Base-by-base conservation (phyloP, 2,329 filamentous ascomycete species). In the Fusarium luffae region DNA sequence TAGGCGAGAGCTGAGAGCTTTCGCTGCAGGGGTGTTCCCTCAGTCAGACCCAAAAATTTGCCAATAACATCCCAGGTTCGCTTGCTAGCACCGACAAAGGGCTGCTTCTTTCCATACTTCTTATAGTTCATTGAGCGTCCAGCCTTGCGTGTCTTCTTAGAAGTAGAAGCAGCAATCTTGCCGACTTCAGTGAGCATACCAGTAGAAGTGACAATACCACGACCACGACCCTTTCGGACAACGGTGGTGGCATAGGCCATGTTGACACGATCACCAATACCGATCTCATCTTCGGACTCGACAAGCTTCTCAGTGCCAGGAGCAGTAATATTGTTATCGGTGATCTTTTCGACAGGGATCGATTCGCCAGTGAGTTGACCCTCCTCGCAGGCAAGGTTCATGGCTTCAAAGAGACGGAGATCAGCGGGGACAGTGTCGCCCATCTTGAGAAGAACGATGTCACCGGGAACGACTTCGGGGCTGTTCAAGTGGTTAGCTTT, bases 371-470 rank as follows among this genome's bases (percentile, higher is more conserved):
- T 94, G 46, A 94, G 85, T 51, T 92, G 88, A 47, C 90, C 90
- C 79, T 94, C 92, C 72, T 97, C 93, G 75, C 91, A 93, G 66
- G 89, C 89, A 47, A 94, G 85, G 77, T 96, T 95, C 87, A 94
- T 92, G 63, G 86, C 87, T 74, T 93, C 90, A 70, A 92, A 85
- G 21, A 91, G 79, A 57, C 90, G 88, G 42, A 93, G 78, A 75
- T 94, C 92, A 40, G 92, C 92, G 12, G 92, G 91, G 42, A 93
- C 86, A 6, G 90, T 92, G 77, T 93, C 91, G 63, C 92, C 92
- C 79, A 88, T 91, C 80, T 88, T 90, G 73, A 90, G 83, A 40
- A 86, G 81, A 63, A 90, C 83, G 59, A 93, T 84, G 67, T 94
- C 92, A 43, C 92, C 92, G n/a, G 89, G 89, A 1, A 93, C 89